Conservation (phyloP, 805 yeast genomes). For the Saccharomycopsis lassenensis region DNA sequence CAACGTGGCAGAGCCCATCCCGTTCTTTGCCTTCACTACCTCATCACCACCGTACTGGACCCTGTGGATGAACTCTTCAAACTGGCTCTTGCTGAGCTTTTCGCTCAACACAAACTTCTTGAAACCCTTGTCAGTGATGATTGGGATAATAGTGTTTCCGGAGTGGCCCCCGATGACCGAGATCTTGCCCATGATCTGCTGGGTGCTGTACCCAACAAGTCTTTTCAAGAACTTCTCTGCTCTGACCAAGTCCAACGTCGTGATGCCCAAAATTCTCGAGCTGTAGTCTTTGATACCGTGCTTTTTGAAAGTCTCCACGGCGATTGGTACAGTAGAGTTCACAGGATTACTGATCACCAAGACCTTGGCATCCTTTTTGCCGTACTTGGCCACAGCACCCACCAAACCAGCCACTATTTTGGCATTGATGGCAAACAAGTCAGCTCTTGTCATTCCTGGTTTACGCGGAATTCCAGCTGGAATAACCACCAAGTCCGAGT, state of each 20-base stretch:
- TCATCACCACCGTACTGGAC: slow-evolving; percentile 85
- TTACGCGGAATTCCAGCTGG: slow-evolving; percentile 88
- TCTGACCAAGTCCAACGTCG: slow-evolving; percentile 69
- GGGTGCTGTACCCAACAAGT: slow-evolving; percentile 8
- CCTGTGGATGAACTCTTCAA: slow-evolving; percentile 58
- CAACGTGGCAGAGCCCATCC: slow-evolving; percentile 76
- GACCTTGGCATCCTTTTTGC: slow-evolving; percentile 59
- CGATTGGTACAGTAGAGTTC: slow-evolving; percentile 76
- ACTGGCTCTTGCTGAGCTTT: too few relatives aligned
- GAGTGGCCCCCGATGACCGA: slow-evolving; percentile 83
- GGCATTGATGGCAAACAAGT: slow-evolving; percentile 73
- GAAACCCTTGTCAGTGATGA: too few relatives aligned
- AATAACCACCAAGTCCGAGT: slow-evolving; percentile 75
- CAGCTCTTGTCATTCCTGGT: slow-evolving; percentile 85
- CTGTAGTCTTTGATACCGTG: slow-evolving; percentile 57
- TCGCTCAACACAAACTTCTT: too few relatives aligned
- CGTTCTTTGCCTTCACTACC: slow-evolving; percentile 75
- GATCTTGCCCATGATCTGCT: slow-evolving; percentile 27
- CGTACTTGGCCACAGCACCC: slow-evolving; percentile 50
- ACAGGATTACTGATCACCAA: slow-evolving; percentile 71
- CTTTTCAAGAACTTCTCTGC: slow-evolving; percentile 52
- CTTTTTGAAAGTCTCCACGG: slow-evolving; percentile 63
- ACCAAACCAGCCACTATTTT: slow-evolving; percentile 70
- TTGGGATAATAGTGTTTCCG: slow-evolving; percentile 72
- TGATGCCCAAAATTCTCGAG: slow-evolving; percentile 70